These are phyloP conservation scores for Pseudogymnoascus sp. DNA, from an alignment of 2,329 filamentous ascomycete species.

Conservation along the genomic window DNA sequence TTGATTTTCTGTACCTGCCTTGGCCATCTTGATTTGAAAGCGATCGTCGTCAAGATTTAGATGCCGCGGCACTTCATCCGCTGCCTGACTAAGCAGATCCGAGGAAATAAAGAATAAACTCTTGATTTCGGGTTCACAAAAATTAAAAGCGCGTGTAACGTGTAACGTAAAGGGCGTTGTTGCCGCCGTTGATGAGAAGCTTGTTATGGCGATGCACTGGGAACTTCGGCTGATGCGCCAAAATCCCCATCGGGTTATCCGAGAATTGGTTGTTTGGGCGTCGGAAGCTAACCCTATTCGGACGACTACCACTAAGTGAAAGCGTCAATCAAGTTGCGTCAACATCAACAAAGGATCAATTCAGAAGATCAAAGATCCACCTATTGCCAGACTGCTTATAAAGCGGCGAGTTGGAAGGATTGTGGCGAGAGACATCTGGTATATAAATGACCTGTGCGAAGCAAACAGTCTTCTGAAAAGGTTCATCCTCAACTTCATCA, in stretches of 20 bases:
- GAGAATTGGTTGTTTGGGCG: background rate
- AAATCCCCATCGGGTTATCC: background rate
- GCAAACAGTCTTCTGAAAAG: background rate
- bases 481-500: background rate
- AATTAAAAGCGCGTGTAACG: background rate
- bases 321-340: background rate
- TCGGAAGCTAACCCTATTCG: slow-evolving; percentile 11
- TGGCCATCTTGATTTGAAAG: background rate
- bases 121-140: background rate
- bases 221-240: background rate
- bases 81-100: background rate
- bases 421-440: background rate
- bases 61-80: background rate
- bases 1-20: background rate
- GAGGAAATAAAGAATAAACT: background rate
- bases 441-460: background rate
- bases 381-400: background rate
- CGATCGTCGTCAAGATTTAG: background rate
- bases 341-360: background rate
- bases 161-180: background rate
- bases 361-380: background rate
- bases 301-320: background rate
- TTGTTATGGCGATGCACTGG: background rate
- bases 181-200: background rate
- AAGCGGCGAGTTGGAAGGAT: background rate